Evolutionary conservation across 805 yeast genomes (phyloP), one percentile per base, ranked within the genome.

Genomic region (Candida nitratophila): DNA sequence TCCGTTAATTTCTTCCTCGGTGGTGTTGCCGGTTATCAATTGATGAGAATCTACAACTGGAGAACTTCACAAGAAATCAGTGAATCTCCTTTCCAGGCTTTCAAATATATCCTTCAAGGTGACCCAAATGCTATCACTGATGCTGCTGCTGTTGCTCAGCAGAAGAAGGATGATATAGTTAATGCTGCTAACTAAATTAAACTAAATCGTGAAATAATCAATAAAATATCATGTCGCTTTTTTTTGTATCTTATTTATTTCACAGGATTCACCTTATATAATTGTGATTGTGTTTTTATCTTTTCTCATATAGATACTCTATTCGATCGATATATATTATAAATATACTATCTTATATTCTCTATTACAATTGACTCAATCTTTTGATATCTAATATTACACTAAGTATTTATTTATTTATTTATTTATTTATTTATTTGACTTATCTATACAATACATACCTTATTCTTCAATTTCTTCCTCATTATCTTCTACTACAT

Each of bases 1-100:
- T 79, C 91, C 26, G 99, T 91, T 44, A 91, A 91, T 68, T 88
- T 89, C 73, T 91, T 93, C 75, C 70, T 91, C 44, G 96, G 95
- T 22, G 69, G 82, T 29, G 96, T 95, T 40, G 96, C 98, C 2
- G 86, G 91, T 27, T 79, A 72, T 62, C 98, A 91, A 71, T 66
- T 93, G 33, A 57, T 67, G 38, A 79, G 99, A 68, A 77, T 91
- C 44, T 71, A 69, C 56, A 68, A 71, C 48, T 87, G 80, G 71
- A 83, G 96, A 70, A 53, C 62, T 32, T 64, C 65, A 2, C 5
- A 29, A 8, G 42, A 29, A 14, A 57, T 68, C 44, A 96, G 96
- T 37, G 90, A 86, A 58, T 57, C 80, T 29, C 57, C 78, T 10
- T 45, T 57, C n/a, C 76, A 80, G 56, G 76, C 81, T 21, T 44